phyloP scores from a whole-genome alignment of 345 rosid species.

The Eucalyptus erythrocorys region DNA sequence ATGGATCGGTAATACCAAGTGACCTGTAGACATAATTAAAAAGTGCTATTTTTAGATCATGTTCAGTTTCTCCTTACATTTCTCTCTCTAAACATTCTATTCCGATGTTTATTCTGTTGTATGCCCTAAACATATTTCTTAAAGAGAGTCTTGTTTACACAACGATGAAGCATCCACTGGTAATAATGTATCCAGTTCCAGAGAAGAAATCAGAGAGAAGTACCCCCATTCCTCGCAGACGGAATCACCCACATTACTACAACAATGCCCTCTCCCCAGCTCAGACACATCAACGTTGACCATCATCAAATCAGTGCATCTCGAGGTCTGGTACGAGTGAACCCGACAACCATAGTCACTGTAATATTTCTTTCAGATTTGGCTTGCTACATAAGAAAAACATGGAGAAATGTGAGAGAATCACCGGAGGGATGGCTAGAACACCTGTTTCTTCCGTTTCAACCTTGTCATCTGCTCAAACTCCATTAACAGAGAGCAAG shows the following conservation, averaged over 20 bases:
- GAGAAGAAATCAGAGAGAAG: background rate
- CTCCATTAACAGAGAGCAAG: conserved; percentile 15
- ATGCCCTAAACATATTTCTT: background rate
- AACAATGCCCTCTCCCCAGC: background rate
- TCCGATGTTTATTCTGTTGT: background rate
- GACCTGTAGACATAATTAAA: background rate
- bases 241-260: background rate
- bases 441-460: conserved; percentile 3
- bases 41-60: background rate
- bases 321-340: background rate
- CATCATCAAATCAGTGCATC: background rate
- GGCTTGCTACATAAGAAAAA: background rate
- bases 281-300: background rate
- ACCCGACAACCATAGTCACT: background rate
- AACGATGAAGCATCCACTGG: background rate
- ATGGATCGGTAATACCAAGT: background rate
- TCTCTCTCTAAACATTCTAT: background rate
- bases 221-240: background rate
- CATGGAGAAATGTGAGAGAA: background rate
- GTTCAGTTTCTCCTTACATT: background rate
- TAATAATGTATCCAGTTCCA: background rate
- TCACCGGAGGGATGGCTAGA: background rate
- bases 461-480: conserved; percentile 2
- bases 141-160: background rate
- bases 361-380: background rate